Percentiles rank a stretch among this genome's conserved stretches.
phyloP scores from a whole-genome alignment of 2,329 filamentous ascomycete genomes.

The Erysiphe pulchra region DNA sequence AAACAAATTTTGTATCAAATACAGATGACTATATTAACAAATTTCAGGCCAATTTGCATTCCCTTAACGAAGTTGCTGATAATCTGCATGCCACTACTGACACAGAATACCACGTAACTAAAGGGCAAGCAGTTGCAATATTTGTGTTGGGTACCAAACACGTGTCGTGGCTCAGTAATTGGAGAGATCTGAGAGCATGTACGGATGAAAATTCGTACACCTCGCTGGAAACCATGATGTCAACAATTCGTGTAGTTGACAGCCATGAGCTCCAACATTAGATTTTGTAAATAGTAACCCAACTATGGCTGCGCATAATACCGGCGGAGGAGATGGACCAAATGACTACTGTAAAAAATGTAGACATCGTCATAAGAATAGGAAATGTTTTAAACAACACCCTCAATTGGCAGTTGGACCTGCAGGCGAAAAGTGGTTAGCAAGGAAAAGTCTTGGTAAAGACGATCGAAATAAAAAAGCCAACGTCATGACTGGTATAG shows the following conservation, averaged over 20 bases:
- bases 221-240: too few relatives aligned
- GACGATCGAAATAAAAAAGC: not conserved
- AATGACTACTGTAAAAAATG: not conserved
- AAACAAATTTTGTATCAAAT: too few relatives aligned
- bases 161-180: too few relatives aligned
- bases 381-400: not conserved
- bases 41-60: too few relatives aligned
- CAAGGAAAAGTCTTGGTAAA: not conserved
- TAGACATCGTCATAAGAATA: constrained; percentile 1
- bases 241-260: too few relatives aligned
- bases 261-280: too few relatives aligned
- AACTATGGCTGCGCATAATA: not conserved
- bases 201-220: too few relatives aligned
- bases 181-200: too few relatives aligned
- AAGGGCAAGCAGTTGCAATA: too few relatives aligned
- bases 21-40: too few relatives aligned
- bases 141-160: too few relatives aligned
- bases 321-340: not conserved
- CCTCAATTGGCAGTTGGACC: not conserved
- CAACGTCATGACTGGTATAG: not conserved
- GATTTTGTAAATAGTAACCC: too few relatives aligned
- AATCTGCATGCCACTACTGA: not conserved
- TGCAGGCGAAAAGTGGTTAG: not conserved
- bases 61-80: not conserved
- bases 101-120: not conserved